A percentile compares a stretch with the other conserved stretches of the same genome.
phyloP scores from a whole-genome alignment of 202 grass and related monocot genomes.

The Hordeum pubiflorum region DNA sequence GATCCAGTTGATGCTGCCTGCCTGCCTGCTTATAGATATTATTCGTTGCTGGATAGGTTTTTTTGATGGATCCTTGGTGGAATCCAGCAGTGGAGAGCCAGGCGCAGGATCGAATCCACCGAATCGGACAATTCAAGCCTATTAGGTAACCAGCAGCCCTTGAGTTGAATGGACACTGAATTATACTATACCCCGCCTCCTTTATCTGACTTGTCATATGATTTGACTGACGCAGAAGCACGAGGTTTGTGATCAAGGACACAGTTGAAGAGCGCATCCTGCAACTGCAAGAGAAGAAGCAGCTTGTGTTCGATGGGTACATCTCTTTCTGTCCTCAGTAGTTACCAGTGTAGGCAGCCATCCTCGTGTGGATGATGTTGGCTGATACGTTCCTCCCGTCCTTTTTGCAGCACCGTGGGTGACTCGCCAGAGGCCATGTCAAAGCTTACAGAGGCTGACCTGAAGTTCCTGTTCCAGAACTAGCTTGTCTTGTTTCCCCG shows the following conservation, averaged over 20 bases:
- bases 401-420: slow-evolving; percentile 54
- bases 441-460: slow-evolving; percentile 68
- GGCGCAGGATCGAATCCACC: slow-evolving; percentile 89
- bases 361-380: neutral
- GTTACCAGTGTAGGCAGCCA: neutral
- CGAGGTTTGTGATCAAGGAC: slow-evolving; percentile 77
- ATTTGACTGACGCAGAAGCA: slow-evolving; percentile 38
- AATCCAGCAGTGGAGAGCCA: slow-evolving; percentile 92
- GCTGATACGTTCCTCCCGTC: neutral
- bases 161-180: neutral
- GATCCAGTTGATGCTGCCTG: neutral
- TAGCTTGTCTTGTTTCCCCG: neutral
- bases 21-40: neutral
- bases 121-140: slow-evolving; percentile 99
- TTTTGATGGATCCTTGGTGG: slow-evolving; percentile 98
- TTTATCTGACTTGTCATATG: neutral
- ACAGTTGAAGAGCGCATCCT: slow-evolving; percentile 80
- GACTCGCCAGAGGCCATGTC: slow-evolving; percentile 70
- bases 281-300: slow-evolving; percentile 83
- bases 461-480: slow-evolving; percentile 74
- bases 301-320: slow-evolving; percentile 89
- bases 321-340: neutral
- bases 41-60: slow-evolving; percentile 52
- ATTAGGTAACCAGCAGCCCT: slow-evolving; percentile 44
- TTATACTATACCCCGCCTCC: neutral